Evolutionary conservation across 225 moss, liverwort and hornwort species (phyloP), one percentile per base, ranked within the genome.

Genomic region (Asterella californica): DNA sequence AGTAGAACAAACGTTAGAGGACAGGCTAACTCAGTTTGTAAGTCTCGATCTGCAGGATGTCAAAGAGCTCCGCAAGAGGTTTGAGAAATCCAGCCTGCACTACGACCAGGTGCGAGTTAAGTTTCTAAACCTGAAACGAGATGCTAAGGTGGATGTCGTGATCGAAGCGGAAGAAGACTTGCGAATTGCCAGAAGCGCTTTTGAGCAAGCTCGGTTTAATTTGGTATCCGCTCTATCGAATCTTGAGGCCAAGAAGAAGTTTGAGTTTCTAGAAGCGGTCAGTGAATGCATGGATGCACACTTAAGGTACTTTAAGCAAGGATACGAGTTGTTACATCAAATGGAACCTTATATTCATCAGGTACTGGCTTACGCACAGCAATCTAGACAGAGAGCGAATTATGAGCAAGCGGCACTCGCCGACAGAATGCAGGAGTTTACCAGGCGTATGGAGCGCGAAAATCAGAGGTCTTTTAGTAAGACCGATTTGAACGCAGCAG

Each of bases 271-370:
- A 34, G 96, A 96, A 90, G 91, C 96, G 49, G 96, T 96, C 79
- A 96, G 96, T 82, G 94, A 94, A 83, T 90, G 90, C 32, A 96
- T 96, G 96, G 94, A 93, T 71, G 96, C 94, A 52, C 96, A 96
- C 80, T 90, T 96, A 38, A 88, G 96, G 76, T 96, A 92, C 84
- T 94, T 96, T 86, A 94, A 96, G 84, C 94, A 96, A 85, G 96
- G 96, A 46, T 96, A 96, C 75, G 94, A 96, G 82, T 86, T 96
- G 76, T 85, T 96, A 27, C 96, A 96, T 82, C 94, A 96, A 76
- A 96, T 96, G 96, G 94, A 94, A 85, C 94, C 96, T 1, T 96
- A 94, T 81, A 96, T 96, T 74, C 96, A 96, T 80, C 96, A 96
- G 91, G 96, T 96, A 45, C 88, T 96, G 69, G 91, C 94, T 29